These are phyloP conservation scores for Maudiozyma humilis DNA, from an alignment of 1,139 yeast genomes.

Conservation along the genomic window DNA sequence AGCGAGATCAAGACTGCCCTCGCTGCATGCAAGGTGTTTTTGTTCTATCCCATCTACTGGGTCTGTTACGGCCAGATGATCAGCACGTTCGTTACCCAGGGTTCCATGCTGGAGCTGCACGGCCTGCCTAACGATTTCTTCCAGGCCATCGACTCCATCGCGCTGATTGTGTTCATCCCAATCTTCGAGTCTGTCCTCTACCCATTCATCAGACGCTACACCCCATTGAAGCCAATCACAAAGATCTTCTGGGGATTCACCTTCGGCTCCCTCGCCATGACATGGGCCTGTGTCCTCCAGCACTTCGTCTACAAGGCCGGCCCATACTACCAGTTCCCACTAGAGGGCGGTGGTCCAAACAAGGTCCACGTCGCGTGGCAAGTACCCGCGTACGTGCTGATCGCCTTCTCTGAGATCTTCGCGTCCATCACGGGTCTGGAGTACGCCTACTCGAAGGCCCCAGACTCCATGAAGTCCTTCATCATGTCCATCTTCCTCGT, in stretches of 20 bases:
- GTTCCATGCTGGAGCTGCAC: conserved; percentile 55
- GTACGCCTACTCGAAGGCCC: conserved; percentile 62
- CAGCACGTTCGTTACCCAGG: conserved; percentile 53
- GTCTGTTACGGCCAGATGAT: conserved; percentile 62
- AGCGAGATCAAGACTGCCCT: conserved; percentile 52
- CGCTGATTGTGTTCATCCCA: conserved; percentile 58
- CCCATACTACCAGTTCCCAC: conserved; percentile 66
- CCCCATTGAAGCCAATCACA: conserved; percentile 60
- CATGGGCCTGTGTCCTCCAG: conserved; percentile 76
- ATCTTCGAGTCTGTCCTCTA: conserved; percentile 49
- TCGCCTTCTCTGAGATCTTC: conserved; percentile 63
- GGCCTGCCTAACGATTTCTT: conserved; percentile 69
- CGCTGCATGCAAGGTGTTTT: conserved; percentile 52
- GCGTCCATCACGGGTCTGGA: conserved; percentile 62
- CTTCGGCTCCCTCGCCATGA: conserved; percentile 62
- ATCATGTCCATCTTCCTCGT: conserved; percentile 60
- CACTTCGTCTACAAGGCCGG: conserved; percentile 62
- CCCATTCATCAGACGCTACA: conserved; percentile 49
- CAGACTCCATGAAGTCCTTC: conserved; percentile 58
- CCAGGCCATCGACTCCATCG: conserved; percentile 59
- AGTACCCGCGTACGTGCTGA: conserved; percentile 43
- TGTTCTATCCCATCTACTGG: conserved; percentile 56
- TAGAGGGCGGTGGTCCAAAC: conserved; percentile 35
- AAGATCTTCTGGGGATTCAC: conserved; percentile 71
- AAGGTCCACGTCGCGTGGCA: conserved; percentile 36